Conservation (phyloP, 1,284 basidiomycete genomes). For the Agaricales sp. region DNA sequence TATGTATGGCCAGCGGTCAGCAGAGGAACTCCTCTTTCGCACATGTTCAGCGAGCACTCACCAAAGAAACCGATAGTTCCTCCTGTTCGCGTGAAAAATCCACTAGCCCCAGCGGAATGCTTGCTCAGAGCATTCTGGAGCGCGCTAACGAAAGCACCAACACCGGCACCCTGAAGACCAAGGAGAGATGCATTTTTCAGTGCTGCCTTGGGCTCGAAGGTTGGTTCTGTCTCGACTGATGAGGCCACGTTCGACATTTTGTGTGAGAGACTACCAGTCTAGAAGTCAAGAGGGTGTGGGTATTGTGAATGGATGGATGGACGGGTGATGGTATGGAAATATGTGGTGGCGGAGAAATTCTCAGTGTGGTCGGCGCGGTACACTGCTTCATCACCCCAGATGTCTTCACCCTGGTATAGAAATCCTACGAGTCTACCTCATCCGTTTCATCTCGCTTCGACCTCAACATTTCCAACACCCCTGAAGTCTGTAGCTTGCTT, state of each 20-base stretch:
- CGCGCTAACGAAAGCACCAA: conserved; percentile 72
- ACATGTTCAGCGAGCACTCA: conserved; percentile 26
- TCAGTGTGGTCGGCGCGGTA: too few relatives aligned
- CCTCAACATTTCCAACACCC: background rate
- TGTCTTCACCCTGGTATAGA: too few relatives aligned
- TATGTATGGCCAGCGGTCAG: conserved; percentile 9
- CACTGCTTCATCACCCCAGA: too few relatives aligned
- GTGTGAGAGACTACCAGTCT: too few relatives aligned
- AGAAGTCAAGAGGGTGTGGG: too few relatives aligned
- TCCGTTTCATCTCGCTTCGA: too few relatives aligned
- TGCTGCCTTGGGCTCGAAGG: conserved; percentile 49
- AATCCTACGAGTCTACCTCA: too few relatives aligned
- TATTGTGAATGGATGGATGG: too few relatives aligned
- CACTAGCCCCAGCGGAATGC: conserved; percentile 81
- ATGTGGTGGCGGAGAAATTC: too few relatives aligned
- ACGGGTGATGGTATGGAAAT: too few relatives aligned
- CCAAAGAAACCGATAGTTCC: conserved; percentile 78
- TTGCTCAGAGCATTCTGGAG: conserved; percentile 78
- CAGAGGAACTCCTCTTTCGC: background rate
- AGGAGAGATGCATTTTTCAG: conserved; percentile 50
- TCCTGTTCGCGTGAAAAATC: conserved; percentile 72
- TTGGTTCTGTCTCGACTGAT: conserved; percentile 26
- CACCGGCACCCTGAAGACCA: conserved; percentile 60
- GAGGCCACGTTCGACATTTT: conserved; percentile 12
- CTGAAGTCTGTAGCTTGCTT: background rate